Evolutionary conservation across 106 monocot species (phyloP), one percentile per base, ranked within the genome.

Genomic region (Dioscorea alata): DNA sequence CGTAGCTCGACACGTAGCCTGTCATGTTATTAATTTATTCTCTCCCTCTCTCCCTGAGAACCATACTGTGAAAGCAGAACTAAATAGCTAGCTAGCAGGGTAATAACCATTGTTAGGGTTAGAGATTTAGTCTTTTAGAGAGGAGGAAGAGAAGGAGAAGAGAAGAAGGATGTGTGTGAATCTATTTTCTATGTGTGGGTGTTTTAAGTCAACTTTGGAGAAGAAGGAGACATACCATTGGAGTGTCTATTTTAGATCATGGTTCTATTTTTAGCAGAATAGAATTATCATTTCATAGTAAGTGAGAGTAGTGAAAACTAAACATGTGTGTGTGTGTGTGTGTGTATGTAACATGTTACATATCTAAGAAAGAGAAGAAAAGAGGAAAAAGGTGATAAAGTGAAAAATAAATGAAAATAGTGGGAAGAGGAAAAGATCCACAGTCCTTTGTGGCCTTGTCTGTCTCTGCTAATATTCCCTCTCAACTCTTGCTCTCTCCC

Each of bases 191-290:
- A 15, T 18, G 54, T 18, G 54, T 16, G 42, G 42, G 42, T 3
- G 42, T 42, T 42, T 42, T 56, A 14, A 14, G 19, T 19, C 15
- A 56, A 56, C 13, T 56, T 15, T 16, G 13, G 54, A 56, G 19
- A 19, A 56, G 54, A 59, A 12, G 59, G 19, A 21, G 59, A 59
- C 22, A 23, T 22, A 23, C 22, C 63, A 64, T 33, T 64, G 63
- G 63, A 64, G 33, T 64, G 32, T 0, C 24, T 2, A 64, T 33
- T 33, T 64, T 33, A 32, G 63, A 24, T 64, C 63, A 33, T 64
- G 6, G 31, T 64, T 35, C 63, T 32, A 64, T 33, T 64, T 64
- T 64, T 64, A 33, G 63, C 33, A 33, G 63, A 64, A 64, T 31
- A 19, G 63, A 64, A 64, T 64, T 64, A 64, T 64, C 62, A 64